These are phyloP conservation scores for Debaryomyces coudertii DNA, from an alignment of 1,139 yeast genomes.

Conservation along the genomic window DNA sequence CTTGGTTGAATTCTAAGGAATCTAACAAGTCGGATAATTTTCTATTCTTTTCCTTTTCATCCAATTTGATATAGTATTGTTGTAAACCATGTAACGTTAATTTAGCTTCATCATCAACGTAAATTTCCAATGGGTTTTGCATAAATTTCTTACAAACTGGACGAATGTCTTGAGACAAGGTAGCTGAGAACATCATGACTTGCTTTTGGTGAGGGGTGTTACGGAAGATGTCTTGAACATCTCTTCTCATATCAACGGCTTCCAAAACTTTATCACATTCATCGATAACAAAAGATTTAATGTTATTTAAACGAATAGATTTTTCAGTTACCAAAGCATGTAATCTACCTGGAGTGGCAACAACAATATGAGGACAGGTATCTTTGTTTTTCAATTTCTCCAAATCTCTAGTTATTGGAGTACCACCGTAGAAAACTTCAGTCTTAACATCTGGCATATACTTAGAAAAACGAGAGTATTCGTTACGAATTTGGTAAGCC, in stretches of 20 bases:
- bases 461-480: constrained; percentile 96
- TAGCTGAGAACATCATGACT: constrained; percentile 99
- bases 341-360: constrained; percentile 98
- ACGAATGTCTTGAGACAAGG: constrained; percentile 90
- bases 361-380: constrained; percentile 94
- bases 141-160: constrained; percentile 97
- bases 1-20: constrained; percentile 96
- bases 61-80: constrained; percentile 89
- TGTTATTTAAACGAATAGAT: constrained; percentile 81
- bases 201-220: constrained; percentile 98
- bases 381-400: constrained; percentile 90
- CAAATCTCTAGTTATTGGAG: constrained; percentile 81
- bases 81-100: constrained; percentile 97
- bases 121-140: constrained; percentile 97
- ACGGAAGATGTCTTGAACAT: constrained; percentile 96
- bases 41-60: constrained; percentile 91
- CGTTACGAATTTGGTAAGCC: constrained; percentile 98
- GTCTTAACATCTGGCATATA: constrained; percentile 98
- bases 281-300: constrained; percentile 94
- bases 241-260: constrained; percentile 93
- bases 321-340: constrained; percentile 93
- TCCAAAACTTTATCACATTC: constrained; percentile 99
- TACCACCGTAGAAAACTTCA: constrained; percentile 97
- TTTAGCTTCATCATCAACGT: constrained; percentile 97
- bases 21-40: constrained; percentile 91